Evolutionary conservation across 2,329 filamentous ascomycete species (phyloP).

Genomic region (Proliferodiscus dingleyae): DNA sequence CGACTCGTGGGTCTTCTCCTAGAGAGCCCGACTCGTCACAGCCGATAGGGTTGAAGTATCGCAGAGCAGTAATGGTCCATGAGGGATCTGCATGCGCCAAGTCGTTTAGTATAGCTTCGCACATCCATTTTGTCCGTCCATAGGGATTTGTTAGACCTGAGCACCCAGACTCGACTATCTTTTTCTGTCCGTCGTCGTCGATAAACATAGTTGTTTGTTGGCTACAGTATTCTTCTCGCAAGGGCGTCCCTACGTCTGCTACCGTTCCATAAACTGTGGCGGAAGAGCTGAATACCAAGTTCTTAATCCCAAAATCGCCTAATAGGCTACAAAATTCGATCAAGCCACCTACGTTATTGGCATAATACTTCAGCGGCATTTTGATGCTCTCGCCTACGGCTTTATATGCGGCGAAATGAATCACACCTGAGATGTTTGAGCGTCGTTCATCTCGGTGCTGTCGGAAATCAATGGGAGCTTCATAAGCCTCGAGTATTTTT

Average conservation of each 20-base stretch:
- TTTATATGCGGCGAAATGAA: constrained; percentile 66
- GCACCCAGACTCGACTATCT: constrained; percentile 40
- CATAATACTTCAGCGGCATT: constrained; percentile 57
- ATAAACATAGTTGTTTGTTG: constrained; percentile 37
- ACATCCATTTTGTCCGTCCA: constrained; percentile 61
- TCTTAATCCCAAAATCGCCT: constrained; percentile 55
- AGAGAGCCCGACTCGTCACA: constrained; percentile 58
- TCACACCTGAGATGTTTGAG: constrained; percentile 53
- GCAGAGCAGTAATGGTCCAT: constrained; percentile 57
- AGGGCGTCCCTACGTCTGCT: constrained; percentile 43
- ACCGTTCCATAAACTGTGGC: constrained; percentile 59
- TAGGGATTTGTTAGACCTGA: constrained; percentile 60
- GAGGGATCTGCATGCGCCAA: constrained; percentile 53
- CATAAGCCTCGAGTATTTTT: constrained; percentile 23
- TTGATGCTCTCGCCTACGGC: constrained; percentile 56
- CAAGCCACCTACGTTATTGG: constrained; percentile 60
- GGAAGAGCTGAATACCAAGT: constrained; percentile 62
- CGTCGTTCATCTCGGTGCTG: constrained; percentile 6
- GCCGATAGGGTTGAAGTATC: constrained; percentile 64
- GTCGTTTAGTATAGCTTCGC: constrained; percentile 59
- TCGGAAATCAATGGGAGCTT: constrained; percentile 9
- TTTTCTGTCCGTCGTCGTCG: constrained; percentile 38
- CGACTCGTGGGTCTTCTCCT: constrained; percentile 56
- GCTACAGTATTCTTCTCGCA: constrained; percentile 50
- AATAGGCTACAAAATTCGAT: constrained; percentile 53